Base-by-base conservation (phyloP, 2,329 filamentous ascomycete genomes). In the Verticillium zaregamsianum region DNA sequence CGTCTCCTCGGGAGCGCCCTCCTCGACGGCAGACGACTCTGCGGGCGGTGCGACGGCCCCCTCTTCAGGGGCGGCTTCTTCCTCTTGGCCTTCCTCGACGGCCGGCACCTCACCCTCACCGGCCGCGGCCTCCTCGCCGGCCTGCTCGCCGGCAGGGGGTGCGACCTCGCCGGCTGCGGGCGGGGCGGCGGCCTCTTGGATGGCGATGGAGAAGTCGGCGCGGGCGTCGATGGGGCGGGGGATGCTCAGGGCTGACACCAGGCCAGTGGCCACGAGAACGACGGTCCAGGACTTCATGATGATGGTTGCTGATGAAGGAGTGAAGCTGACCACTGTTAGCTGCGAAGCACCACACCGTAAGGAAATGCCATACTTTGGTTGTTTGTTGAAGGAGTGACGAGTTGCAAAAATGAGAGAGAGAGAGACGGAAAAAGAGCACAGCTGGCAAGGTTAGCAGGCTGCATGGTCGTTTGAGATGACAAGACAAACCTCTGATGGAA, bases 261-360 rank as follows among this genome's bases (percentile, higher is more conserved):
- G 68, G 66, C 71, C 70, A 63, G 67, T 68, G 33, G 71, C 66
- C 39, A 73, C 33, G 40, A 72, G 64, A 57, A 73, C 62, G 31
- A 73, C 40, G 49, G 69, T 65, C 62, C 65, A 61, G 45, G 70
- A 68, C 68, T 69, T 73, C 71, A 72, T 72, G 59, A 61, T 68
- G 65, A 55, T 14, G 33, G 52, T 58, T 56, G 28, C 5, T 45
- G 45, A 14, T 49, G 39, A 33, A 33, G 32, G 54, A 32, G 15
- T 31, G 54, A 14, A 55, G 25, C 54, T 55, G 54, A 32, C 20
- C 11, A 9, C 11, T 17, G 8, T 32, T 32, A 32, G 31, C 8
- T 20, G 15, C 6, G 12, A 32, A 17, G 28, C 15, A 28, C 5
- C 9, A 32, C 3, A 17, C 17, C 7, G 54, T 37, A 6, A 31